phyloP scores from a whole-genome alignment of 1,284 basidiomycete species.

The Heterobasidion parviporum region DNA sequence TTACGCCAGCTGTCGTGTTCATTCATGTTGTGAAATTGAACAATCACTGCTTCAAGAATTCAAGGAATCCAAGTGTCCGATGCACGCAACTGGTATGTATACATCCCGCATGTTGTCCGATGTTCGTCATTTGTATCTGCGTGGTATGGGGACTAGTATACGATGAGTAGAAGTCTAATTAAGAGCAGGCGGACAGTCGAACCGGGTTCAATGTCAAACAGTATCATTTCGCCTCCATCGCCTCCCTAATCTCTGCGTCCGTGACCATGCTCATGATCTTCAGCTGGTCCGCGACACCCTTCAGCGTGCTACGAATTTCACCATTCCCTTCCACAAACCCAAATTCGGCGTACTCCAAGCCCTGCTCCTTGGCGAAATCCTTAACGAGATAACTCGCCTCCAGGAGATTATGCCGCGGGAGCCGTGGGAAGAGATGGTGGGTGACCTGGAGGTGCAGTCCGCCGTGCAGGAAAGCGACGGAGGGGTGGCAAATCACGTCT shows the following conservation, averaged over 20 bases:
- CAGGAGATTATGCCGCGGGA: conserved; percentile 90
- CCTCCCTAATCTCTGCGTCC: conserved; percentile 50
- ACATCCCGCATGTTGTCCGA: too few relatives aligned
- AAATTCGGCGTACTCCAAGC: conserved; percentile 84
- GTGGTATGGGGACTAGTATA: too few relatives aligned
- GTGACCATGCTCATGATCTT: conserved; percentile 71
- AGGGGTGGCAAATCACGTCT: conserved; percentile 84
- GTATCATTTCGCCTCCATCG: conserved; percentile 30
- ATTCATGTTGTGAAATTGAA: too few relatives aligned
- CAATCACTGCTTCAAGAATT: too few relatives aligned
- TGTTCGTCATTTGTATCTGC: too few relatives aligned
- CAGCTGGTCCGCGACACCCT: conserved; percentile 77
- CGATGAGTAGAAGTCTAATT: too few relatives aligned
- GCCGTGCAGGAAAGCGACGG: conserved; percentile 87
- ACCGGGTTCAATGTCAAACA: neutral
- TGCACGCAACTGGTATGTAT: too few relatives aligned
- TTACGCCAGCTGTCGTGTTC: too few relatives aligned
- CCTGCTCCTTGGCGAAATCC: conserved; percentile 79
- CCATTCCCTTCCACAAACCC: conserved; percentile 80
- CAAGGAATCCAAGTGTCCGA: too few relatives aligned
- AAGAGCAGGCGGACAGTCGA: too few relatives aligned
- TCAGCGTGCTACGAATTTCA: conserved; percentile 71
- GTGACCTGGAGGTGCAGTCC: conserved; percentile 94
- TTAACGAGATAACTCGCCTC: conserved; percentile 78
- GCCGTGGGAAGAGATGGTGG: conserved; percentile 93